Evolutionary conservation across 371 early-diverging fungal genomes (phyloP).

Genomic region (Blakeslea trispora): DNA sequence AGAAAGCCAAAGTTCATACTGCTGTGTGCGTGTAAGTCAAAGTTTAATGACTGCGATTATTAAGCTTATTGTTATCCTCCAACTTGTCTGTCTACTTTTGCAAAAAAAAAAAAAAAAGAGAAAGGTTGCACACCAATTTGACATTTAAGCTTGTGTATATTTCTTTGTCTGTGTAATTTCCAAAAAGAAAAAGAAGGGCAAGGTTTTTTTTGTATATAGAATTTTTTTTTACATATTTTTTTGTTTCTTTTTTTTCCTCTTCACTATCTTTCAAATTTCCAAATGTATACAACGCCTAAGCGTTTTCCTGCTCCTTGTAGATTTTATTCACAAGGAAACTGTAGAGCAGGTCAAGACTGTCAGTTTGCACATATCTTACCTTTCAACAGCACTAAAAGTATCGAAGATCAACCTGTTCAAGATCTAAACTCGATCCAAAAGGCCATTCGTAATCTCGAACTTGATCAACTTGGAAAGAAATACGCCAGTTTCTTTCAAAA

Average conservation of each 20-base stretch:
- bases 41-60: no score
- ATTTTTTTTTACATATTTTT: neutral
- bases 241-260: neutral
- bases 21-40: no score
- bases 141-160: no score
- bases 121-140: no score
- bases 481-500: constrained; percentile 26
- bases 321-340: constrained; percentile 48
- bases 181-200: no score
- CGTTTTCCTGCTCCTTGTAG: constrained; percentile 52
- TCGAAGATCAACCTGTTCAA: constrained; percentile 12
- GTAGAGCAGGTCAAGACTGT: constrained; percentile 51
- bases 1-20: no score
- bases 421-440: constrained; percentile 38
- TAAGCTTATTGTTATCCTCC: no score
- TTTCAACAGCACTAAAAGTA: constrained; percentile 28
- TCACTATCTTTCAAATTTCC: neutral
- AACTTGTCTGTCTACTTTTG: no score
- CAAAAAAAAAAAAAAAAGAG: no score
- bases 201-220: no score
- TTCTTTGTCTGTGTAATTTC: no score
- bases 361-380: constrained; percentile 52
- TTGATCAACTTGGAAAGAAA: constrained; percentile 42
- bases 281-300: constrained; percentile 33
- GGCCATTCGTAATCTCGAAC: constrained; percentile 42